phyloP scores from a whole-genome alignment of 176 grass and related monocot species.

The Tillandsia leiboldiana region DNA sequence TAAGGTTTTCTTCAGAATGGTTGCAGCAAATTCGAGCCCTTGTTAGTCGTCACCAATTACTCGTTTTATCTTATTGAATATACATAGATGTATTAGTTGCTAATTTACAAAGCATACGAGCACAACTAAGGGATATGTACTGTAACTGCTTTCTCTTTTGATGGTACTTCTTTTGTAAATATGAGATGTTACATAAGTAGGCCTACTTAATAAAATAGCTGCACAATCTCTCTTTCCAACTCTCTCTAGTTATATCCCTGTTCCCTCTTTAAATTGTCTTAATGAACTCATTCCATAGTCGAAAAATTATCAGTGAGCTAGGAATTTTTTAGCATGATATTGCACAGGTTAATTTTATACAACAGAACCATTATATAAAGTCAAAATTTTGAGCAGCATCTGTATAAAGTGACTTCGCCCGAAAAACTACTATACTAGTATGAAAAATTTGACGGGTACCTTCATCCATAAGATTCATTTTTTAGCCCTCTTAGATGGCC shows the following conservation, averaged over 20 bases:
- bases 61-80: background rate
- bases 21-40: background rate
- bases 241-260: too few relatives aligned
- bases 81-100: too few relatives aligned
- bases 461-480: slow-evolving; percentile 45
- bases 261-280: too few relatives aligned
- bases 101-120: too few relatives aligned
- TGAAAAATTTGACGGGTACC: slow-evolving; percentile 55
- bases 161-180: too few relatives aligned
- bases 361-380: too few relatives aligned
- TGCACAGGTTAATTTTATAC: background rate
- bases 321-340: background rate
- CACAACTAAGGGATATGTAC: too few relatives aligned
- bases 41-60: background rate
- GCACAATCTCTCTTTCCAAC: too few relatives aligned
- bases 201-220: too few relatives aligned
- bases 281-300: background rate
- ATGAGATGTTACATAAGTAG: too few relatives aligned
- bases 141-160: too few relatives aligned
- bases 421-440: slow-evolving; percentile 42
- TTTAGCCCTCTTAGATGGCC: slow-evolving; percentile 68
- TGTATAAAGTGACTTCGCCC: background rate
- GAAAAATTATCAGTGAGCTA: background rate
- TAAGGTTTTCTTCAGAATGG: slow-evolving; percentile 5
- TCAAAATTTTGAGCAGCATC: slow-evolving; percentile 13